Evolutionary conservation across 345 rosid genomes (phyloP), one percentile per base, ranked within the genome.

Genomic region (Fremontodendron californicum): DNA sequence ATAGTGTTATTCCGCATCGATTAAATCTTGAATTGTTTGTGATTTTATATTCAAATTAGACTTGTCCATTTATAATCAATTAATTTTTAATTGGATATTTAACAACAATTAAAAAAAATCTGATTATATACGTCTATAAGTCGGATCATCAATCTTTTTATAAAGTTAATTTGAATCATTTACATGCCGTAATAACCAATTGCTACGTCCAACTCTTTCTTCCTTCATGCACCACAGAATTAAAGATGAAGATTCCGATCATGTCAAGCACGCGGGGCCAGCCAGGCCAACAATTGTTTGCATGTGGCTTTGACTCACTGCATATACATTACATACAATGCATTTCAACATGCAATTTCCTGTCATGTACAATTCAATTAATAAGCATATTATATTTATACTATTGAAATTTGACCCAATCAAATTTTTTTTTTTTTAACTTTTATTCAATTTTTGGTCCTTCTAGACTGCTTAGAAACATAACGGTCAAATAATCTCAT

Each of bases 401-500:
- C 42, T 10, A n/a, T n/a, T n/a, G n/a, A n/a, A n/a, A n/a, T 70
- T 70, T 48, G 75, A 49, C 75, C 10, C 27, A 49, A 49, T 51
- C 61, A 71, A 39, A 18, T 35, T 63, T 18, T 8, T 2, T 51
- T 19, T 52, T 52, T 8, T 19, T 11, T 11, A 57, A 35, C 0
- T 67, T 66, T 11, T 21, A 21, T 25, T 61, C 29, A 42, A 25
- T 2, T 6, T 25, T 70, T 70, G 58, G 57, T 70, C 74, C 58
- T 70, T 70, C 58, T 70, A 48, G 74, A 49, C 61, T 29, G 74
- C 74, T 49, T 8, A 9, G 8, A 70, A 16, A 71, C 23, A 31
- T 33, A 11, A 19, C 61, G 45, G 75, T 71, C 75, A 71, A 71
- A 71, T 11, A 19, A 21, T 71, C 61, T 51, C 60, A 49, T 71